Evolutionary conservation across 768 basidiomycete genomes (phyloP).

Genomic region (Collybia sp.): DNA sequence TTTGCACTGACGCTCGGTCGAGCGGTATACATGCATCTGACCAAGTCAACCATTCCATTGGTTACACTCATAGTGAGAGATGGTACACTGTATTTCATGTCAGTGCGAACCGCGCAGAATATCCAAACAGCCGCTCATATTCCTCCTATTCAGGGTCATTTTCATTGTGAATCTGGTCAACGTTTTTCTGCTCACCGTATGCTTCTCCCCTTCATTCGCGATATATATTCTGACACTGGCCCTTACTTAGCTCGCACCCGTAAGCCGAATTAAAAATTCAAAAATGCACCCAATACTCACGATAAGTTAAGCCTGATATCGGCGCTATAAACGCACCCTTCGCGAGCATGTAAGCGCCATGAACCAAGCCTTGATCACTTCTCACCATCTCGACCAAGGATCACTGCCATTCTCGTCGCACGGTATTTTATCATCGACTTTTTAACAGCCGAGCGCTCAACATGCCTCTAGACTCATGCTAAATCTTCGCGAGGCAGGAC

Average conservation of each 20-base stretch:
- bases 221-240: not conserved
- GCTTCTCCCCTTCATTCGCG: not conserved
- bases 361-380: not conserved
- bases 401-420: not conserved
- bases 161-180: slow-evolving; percentile 3
- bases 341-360: not conserved
- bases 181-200: slow-evolving; percentile 2
- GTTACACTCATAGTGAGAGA: slow-evolving; percentile 1
- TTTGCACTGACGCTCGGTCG: not conserved
- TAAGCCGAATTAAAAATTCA: not conserved
- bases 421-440: not conserved
- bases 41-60: not conserved
- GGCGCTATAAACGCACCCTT: slow-evolving; percentile 1
- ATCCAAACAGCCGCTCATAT: not conserved
- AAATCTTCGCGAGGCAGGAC: not conserved
- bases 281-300: not conserved
- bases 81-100: slow-evolving; percentile 4
- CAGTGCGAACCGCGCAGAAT: not conserved
- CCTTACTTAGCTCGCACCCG: not conserved
- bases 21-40: not conserved
- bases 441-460: not conserved
- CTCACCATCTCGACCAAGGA: not conserved
- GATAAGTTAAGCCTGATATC: not conserved
- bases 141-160: not conserved
- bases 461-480: not conserved